A percentile compares a stretch with the other conserved stretches of the same genome.
These are phyloP conservation scores for Ajuga reptans DNA, from an alignment of 305 asterid genomes.

Conservation along the genomic window DNA sequence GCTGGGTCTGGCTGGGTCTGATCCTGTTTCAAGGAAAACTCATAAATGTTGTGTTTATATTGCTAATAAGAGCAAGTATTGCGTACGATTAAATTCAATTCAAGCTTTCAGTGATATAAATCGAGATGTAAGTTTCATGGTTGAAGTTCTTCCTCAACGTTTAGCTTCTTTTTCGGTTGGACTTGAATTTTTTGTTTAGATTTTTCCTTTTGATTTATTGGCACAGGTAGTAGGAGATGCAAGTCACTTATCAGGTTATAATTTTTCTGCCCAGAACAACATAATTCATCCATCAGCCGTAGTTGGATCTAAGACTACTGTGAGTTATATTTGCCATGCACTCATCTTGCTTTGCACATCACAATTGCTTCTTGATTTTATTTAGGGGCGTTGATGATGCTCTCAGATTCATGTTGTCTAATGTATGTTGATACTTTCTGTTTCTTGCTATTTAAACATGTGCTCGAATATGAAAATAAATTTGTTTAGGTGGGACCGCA, in stretches of 20 bases:
- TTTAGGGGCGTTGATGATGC: constrained; percentile 11
- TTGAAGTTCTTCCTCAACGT: constrained; percentile 16
- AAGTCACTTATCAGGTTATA: constrained; percentile 73
- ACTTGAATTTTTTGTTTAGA: neutral
- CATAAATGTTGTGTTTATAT: constrained; percentile 92
- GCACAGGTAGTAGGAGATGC: constrained; percentile 89
- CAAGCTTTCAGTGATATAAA: constrained; percentile 88
- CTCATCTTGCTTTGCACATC: constrained; percentile 10
- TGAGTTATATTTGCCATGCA: constrained; percentile 35
- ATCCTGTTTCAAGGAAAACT: constrained; percentile 45
- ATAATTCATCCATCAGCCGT: constrained; percentile 70
- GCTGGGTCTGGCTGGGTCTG: constrained; percentile 55
- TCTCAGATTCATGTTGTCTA: constrained; percentile 11
- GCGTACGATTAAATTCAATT: constrained; percentile 74
- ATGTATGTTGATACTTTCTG: neutral
- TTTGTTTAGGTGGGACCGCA: constrained; percentile 86
- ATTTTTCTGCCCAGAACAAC: constrained; percentile 81
- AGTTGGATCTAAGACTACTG: constrained; percentile 87
- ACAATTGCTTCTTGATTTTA: neutral
- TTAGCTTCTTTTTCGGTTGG: constrained; percentile 1
- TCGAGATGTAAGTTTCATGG: constrained; percentile 62
- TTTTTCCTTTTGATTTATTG: constrained; percentile 12
- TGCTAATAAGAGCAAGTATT: constrained; percentile 84
- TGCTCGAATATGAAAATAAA: constrained; percentile 9
- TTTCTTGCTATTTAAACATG: neutral